These are phyloP conservation scores for Quercus rubra DNA, from an alignment of 306 rosid genomes.

Conservation along the genomic window DNA sequence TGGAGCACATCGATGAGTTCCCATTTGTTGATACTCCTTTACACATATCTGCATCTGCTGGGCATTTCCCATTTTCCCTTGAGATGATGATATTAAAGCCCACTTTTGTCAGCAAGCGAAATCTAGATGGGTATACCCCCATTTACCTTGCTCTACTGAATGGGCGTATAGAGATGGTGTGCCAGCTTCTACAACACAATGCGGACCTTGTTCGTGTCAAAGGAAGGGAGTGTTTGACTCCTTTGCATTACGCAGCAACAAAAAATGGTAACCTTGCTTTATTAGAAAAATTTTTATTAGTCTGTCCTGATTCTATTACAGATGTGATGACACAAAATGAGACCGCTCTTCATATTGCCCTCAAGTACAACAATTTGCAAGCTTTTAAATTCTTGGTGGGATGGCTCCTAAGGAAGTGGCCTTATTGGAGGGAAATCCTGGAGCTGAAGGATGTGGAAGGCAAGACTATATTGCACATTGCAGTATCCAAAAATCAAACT, in stretches of 20 bases:
- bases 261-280: too few relatives aligned
- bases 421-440: too few relatives aligned
- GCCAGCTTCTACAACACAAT: conserved; percentile 7
- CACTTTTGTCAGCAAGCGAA: conserved; percentile 32
- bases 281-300: too few relatives aligned
- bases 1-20: background rate
- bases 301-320: too few relatives aligned
- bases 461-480: too few relatives aligned
- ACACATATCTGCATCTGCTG: conserved; percentile 30
- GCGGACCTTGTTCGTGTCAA: conserved; percentile 32
- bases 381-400: too few relatives aligned
- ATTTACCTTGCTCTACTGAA: conserved; percentile 35
- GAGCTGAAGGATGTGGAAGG: too few relatives aligned
- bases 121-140: conserved; percentile 27
- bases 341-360: too few relatives aligned
- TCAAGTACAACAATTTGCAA: too few relatives aligned
- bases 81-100: conserved; percentile 44
- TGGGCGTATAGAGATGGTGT: background rate
- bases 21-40: conserved; percentile 42
- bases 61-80: conserved; percentile 18
- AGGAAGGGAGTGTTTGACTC: conserved; percentile 36
- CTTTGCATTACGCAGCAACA: conserved; percentile 28
- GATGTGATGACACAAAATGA: too few relatives aligned
- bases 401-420: too few relatives aligned
- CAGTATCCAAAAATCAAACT: too few relatives aligned